Percentiles rank a stretch among this genome's conserved stretches.
phyloP scores from a whole-genome alignment of 2,329 filamentous ascomycete genomes.

The Pestalotiopsis sp. region DNA sequence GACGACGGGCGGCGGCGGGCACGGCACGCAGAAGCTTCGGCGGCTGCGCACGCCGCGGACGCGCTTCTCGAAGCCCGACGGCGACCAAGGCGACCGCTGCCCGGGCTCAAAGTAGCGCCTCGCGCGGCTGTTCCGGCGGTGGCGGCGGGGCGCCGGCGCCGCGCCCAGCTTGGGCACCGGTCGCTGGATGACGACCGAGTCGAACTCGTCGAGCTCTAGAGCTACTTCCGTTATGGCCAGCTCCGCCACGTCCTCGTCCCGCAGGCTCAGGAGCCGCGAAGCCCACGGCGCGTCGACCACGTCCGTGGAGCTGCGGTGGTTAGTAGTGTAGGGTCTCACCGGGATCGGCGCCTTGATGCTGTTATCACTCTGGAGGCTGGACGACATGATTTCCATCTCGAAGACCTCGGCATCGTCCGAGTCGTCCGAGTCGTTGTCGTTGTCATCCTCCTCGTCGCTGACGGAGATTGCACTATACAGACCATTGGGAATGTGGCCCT shows the following conservation, averaged over 20 bases:
- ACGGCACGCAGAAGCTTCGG: neutral
- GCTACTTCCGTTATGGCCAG: neutral
- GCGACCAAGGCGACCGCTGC: neutral
- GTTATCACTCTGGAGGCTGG: neutral
- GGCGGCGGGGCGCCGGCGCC: neutral
- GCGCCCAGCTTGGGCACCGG: neutral
- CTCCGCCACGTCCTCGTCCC: neutral
- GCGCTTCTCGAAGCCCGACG: neutral
- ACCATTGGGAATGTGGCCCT: neutral
- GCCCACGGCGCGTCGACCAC: neutral
- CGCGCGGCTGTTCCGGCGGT: neutral
- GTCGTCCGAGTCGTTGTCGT: neutral
- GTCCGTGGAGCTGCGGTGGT: neutral
- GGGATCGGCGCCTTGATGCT: neutral
- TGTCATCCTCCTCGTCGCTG: neutral
- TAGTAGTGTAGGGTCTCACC: neutral
- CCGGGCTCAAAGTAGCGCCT: neutral
- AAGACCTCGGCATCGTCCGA: neutral
- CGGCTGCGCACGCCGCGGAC: neutral
- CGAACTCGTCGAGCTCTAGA: neutral
- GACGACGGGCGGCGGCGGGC: neutral
- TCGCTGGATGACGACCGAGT: neutral
- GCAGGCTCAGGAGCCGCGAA: neutral
- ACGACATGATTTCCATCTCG: neutral
- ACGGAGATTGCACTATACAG: neutral